Conservation (phyloP, 2,329 filamentous ascomycete species). For the Hymenoscyphus infarciens region DNA sequence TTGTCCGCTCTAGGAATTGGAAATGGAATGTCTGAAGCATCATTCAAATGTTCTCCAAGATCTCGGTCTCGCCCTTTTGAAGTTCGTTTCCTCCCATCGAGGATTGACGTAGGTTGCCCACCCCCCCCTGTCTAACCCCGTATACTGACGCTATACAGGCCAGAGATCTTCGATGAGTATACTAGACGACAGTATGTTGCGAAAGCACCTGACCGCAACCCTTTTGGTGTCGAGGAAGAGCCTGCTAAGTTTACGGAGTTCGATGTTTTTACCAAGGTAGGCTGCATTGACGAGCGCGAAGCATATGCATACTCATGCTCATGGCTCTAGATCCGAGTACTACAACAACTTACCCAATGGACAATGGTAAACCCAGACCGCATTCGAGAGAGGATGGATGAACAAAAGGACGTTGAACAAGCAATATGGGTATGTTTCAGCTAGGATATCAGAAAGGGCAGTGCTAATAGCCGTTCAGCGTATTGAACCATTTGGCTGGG, state of each 20-base stretch:
- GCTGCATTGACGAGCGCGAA: slow-evolving; percentile 31
- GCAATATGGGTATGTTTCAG: slow-evolving; percentile 67
- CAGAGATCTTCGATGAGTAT: slow-evolving; percentile 89
- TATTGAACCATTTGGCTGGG: slow-evolving; percentile 85
- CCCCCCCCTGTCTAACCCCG: background rate
- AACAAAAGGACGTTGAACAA: slow-evolving; percentile 77
- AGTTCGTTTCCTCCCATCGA: slow-evolving; percentile 90
- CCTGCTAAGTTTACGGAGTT: slow-evolving; percentile 76
- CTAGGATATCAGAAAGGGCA: background rate
- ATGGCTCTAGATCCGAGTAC: slow-evolving; percentile 57
- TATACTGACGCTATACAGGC: slow-evolving; percentile 48
- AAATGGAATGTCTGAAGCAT: slow-evolving; percentile 81
- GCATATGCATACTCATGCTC: slow-evolving; percentile 24
- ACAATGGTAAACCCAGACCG: slow-evolving; percentile 83
- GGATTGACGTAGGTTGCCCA: slow-evolving; percentile 71
- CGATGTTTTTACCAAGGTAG: slow-evolving; percentile 74
- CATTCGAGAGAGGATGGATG: slow-evolving; percentile 80
- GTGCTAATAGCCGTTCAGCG: slow-evolving; percentile 43
- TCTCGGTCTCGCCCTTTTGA: slow-evolving; percentile 82
- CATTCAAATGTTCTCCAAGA: slow-evolving; percentile 71
- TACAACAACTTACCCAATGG: slow-evolving; percentile 89
- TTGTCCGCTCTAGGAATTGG: slow-evolving; percentile 65
- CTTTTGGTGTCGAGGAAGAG: slow-evolving; percentile 74
- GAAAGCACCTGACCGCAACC: slow-evolving; percentile 77
- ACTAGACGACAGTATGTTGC: slow-evolving; percentile 80